Base-by-base conservation (phyloP, 2,329 filamentous ascomycete species). In the Xylaria sp. region DNA sequence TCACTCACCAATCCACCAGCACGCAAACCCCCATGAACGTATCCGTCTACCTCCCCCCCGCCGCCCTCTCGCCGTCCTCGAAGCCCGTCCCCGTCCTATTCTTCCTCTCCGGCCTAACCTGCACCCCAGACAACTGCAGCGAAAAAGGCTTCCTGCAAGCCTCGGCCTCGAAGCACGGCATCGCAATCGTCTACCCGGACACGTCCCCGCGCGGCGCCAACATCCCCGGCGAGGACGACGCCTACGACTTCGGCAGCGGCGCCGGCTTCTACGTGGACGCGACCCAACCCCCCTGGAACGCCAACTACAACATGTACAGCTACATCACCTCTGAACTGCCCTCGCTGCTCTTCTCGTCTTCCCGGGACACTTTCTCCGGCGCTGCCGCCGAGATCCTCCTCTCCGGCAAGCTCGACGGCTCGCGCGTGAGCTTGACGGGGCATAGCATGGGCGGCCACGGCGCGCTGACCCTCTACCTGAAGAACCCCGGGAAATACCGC, bases 391-490 rank as follows among this genome's bases (percentile, higher is more conserved):
- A 53, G 4, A 10, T 8, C 1, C 27, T 25, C 10, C 25, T 54
- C 2, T 18, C 27, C 6, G 51, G 27, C 2, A 70, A 89, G 77
- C 84, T 99, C 35, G 95, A 98, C 80, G 77, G 81, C 0, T 81
- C 77, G 32, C 86, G 91, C 48, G 90, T 98, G 64, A 92, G 91
- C 80, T 96, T 99, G 76, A 93, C 93, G 48, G 96, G 96, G 5
- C 96, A 99, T 84, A 94, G 91, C 76, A 99, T 99, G 96, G 96
- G 96, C 73, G 96, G 96, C 0, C 96, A 99, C 81, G 96, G 96
- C 71, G 96, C 96, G 53, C 84, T 99, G 75, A 97, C 94, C 54
- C 83, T 98, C 75, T 98, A 92, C 84, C 86, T 99, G 61, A 95
- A 93, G 84, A 92, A 98, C 82, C 94, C 96, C 0, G 93, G 92